These are phyloP conservation scores for Seiridium unicorne DNA, from an alignment of 2,329 filamentous ascomycete genomes.

Conservation along the genomic window DNA sequence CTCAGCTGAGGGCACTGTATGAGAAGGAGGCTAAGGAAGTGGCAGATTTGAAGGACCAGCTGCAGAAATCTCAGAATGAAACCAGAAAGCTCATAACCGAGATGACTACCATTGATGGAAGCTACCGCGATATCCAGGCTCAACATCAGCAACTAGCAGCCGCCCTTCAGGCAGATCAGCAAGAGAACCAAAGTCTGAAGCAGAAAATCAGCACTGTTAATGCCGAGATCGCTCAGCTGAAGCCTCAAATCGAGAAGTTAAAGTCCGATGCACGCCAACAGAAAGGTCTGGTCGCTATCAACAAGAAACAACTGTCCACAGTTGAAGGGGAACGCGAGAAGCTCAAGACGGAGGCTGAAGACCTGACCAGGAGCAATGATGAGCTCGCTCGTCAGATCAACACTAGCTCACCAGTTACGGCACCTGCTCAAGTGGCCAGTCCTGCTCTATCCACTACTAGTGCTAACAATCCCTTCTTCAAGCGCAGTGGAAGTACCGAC, in stretches of 20 bases:
- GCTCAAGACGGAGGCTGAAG: conserved; percentile 75
- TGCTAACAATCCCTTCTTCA: conserved; percentile 94
- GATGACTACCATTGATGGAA: conserved; percentile 77
- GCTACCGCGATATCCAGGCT: conserved; percentile 74
- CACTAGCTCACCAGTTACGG: conserved; percentile 45
- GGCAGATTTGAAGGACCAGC: conserved; percentile 78
- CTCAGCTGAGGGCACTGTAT: conserved; percentile 83
- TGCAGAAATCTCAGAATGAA: conserved; percentile 73
- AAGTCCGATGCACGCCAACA: conserved; percentile 91
- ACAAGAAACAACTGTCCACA: conserved; percentile 94
- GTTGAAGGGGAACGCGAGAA: conserved; percentile 87
- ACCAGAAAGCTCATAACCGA: conserved; percentile 83
- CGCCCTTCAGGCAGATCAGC: conserved; percentile 80
- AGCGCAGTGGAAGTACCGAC: conserved; percentile 62
- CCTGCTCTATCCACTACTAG: conserved; percentile 68
- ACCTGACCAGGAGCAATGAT: conserved; percentile 61
- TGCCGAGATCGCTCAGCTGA: conserved; percentile 77
- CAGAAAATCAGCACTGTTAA: conserved; percentile 85
- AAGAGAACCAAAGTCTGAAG: conserved; percentile 82
- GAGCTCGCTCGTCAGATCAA: conserved; percentile 54
- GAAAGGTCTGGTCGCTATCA: conserved; percentile 94
- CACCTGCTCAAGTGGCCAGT: conserved; percentile 58
- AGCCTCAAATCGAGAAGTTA: conserved; percentile 89
- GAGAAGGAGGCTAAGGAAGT: conserved; percentile 91
- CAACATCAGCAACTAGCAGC: conserved; percentile 77